Percentiles rank a stretch among this genome's conserved stretches.
Evolutionary conservation across 345 rosid species (phyloP).

Genomic region (Arabis alpina): DNA sequence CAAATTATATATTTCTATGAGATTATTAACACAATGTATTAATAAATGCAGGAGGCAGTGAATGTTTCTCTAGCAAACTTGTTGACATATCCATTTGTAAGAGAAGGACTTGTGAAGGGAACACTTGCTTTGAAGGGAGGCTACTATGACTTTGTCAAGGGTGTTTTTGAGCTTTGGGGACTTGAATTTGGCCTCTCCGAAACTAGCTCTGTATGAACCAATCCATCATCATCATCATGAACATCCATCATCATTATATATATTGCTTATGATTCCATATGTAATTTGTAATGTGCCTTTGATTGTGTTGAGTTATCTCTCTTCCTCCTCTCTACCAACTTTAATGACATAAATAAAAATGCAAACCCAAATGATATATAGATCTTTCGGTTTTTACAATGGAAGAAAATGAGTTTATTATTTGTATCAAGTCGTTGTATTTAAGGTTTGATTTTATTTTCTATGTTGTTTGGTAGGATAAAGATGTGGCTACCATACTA

Average conservation of each 20-base stretch:
- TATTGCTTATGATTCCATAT: conserved; percentile 16
- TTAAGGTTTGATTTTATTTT: conserved; percentile 51
- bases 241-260: conserved; percentile 27
- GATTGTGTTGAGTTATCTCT: too few species aligned
- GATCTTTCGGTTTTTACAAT: conserved; percentile 8
- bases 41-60: conserved; percentile 83
- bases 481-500: conserved; percentile 98
- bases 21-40: neutral
- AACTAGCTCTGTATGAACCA: conserved; percentile 80
- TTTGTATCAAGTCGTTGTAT: conserved; percentile 30
- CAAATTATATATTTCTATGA: neutral
- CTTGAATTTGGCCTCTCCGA: conserved; percentile 76
- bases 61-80: conserved; percentile 87
- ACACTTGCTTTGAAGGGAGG: conserved; percentile 88
- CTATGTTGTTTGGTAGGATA: conserved; percentile 68
- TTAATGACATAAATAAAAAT: conserved; percentile 27
- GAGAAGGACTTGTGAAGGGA: conserved; percentile 80
- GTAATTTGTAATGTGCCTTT: conserved; percentile 44
- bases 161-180: conserved; percentile 95
- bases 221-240: conserved; percentile 41
- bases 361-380: conserved; percentile 10
- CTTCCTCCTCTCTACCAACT: conserved; percentile 8
- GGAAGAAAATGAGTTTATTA: conserved; percentile 16
- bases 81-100: conserved; percentile 92
- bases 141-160: conserved; percentile 82